A percentile compares a stretch with the other conserved stretches of the same genome.
These are phyloP conservation scores for Chaetomium globosum DNA, from an alignment of 2,329 filamentous ascomycete genomes.

Conservation along the genomic window DNA sequence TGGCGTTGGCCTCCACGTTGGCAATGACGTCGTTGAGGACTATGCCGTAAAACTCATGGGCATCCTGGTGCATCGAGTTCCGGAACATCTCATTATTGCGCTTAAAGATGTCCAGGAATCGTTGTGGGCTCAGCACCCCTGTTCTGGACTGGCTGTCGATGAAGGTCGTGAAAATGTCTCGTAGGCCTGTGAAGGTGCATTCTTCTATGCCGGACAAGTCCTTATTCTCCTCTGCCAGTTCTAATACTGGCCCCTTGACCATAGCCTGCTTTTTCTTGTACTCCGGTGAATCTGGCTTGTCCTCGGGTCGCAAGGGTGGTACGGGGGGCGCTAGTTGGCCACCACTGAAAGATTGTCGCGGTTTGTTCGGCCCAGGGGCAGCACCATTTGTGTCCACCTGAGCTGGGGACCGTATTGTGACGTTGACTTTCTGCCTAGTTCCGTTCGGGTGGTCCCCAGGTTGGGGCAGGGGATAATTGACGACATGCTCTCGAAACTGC, in stretches of 20 bases:
- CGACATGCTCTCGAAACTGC: conserved; percentile 88
- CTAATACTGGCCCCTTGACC: conserved; percentile 81
- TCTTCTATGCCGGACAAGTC: conserved; percentile 88
- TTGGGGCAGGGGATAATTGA: conserved; percentile 80
- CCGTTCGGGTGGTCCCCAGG: conserved; percentile 71
- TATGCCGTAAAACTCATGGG: conserved; percentile 93
- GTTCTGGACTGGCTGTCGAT: conserved; percentile 79
- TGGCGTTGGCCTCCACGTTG: conserved; percentile 87
- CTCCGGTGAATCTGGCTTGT: conserved; percentile 91
- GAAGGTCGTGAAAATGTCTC: conserved; percentile 93
- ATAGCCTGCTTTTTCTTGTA: conserved; percentile 98
- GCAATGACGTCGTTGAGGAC: conserved; percentile 95
- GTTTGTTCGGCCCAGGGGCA: conserved; percentile 46
- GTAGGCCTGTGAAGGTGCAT: conserved; percentile 88
- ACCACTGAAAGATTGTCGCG: conserved; percentile 57
- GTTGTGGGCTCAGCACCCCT: conserved; percentile 87
- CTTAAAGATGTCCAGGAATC: conserved; percentile 91
- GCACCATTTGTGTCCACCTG: conserved; percentile 54
- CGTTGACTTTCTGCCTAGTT: conserved; percentile 56
- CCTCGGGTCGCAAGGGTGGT: conserved; percentile 70
- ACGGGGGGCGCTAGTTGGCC: conserved; percentile 59
- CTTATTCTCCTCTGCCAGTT: conserved; percentile 79
- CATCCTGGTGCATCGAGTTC: conserved; percentile 96
- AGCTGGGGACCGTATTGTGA: conserved; percentile 62
- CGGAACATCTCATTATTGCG: conserved; percentile 97